Percentiles rank a stretch among this genome's conserved stretches.
Conservation (phyloP, 148 eudicot genomes). For the Chenopodium quinoa region DNA sequence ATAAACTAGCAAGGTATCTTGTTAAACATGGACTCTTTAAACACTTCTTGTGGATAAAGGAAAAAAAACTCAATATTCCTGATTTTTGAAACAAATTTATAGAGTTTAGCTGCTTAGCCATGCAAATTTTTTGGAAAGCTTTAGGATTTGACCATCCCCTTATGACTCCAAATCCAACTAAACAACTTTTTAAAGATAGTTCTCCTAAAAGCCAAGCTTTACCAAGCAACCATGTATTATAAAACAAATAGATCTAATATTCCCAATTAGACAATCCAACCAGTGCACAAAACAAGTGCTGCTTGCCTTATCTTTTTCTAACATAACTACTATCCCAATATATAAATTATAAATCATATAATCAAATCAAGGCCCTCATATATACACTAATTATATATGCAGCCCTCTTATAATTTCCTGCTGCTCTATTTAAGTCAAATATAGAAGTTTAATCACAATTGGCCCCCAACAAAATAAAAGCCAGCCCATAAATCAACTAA, state of each 20-base stretch:
- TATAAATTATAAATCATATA: too few species aligned
- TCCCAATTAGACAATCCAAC: neutral
- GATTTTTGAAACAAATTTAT: too few species aligned
- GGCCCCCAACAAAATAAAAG: neutral
- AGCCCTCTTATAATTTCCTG: too few species aligned
- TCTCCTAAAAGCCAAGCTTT: neutral
- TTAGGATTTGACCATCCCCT: neutral
- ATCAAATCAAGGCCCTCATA: neutral
- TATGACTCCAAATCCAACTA: neutral
- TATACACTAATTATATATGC: too few species aligned
- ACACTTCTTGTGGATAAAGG: too few species aligned
- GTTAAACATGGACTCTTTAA: too few species aligned
- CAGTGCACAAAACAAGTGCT: neutral
- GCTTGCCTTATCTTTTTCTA: neutral
- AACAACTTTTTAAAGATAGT: too few species aligned
- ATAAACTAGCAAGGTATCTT: too few species aligned
- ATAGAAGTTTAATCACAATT: too few species aligned
- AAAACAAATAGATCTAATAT: neutral
- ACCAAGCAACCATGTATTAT: neutral
- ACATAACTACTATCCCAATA: neutral
- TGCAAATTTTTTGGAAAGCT: neutral
- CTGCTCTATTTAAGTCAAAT: too few species aligned
- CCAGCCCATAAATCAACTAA: neutral
- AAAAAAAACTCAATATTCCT: too few species aligned
- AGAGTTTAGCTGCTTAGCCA: neutral